Conservation (phyloP, 768 basidiomycete species). For the Mycena epipterygia region DNA sequence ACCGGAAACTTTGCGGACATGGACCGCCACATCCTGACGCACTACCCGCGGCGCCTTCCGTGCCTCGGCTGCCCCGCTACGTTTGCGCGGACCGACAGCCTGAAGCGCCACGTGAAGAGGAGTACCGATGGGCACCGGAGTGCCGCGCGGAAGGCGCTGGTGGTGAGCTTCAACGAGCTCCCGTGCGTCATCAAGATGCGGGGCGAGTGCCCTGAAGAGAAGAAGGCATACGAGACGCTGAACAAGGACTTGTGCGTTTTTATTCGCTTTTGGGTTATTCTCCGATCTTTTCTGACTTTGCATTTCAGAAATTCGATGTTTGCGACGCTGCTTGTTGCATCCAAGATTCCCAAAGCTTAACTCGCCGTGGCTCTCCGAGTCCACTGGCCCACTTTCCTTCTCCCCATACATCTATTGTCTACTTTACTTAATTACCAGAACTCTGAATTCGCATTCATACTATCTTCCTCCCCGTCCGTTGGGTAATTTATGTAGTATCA, state of each 20-base stretch:
- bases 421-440: too few species aligned
- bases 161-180: not conserved
- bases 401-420: too few species aligned
- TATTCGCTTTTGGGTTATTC: too few species aligned
- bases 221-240: not conserved
- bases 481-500: too few species aligned
- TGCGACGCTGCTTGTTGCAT: too few species aligned
- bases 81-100: not conserved
- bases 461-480: too few species aligned
- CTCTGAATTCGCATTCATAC: too few species aligned
- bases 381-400: not conserved
- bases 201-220: not conserved
- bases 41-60: not conserved
- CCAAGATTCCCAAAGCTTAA: too few species aligned
- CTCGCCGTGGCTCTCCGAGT: too few species aligned
- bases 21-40: not conserved
- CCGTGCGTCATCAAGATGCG: not conserved
- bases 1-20: slow-evolving; percentile 4
- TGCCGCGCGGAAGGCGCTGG: not conserved
- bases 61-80: not conserved
- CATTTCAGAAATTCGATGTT: too few species aligned
- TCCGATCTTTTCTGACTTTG: too few species aligned
- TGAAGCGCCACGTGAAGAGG: not conserved
- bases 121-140: not conserved
- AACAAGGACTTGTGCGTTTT: not conserved